Conservation (phyloP, 140 eudicot species). For the Cichorium intybus region DNA sequence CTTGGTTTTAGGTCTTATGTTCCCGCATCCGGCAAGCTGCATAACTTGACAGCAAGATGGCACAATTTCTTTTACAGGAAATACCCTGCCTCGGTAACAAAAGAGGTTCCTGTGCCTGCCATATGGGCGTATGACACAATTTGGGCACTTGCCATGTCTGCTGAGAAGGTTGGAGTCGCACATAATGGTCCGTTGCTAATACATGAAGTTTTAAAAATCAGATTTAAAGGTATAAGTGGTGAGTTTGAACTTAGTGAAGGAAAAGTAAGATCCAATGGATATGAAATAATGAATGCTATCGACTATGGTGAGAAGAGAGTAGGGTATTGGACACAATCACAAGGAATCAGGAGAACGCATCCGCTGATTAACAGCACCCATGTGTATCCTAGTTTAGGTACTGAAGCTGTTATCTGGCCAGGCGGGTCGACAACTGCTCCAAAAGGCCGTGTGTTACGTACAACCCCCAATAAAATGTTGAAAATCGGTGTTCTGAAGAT, state of each 20-base stretch:
- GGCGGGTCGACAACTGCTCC: not conserved
- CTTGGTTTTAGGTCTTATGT: slow-evolving; percentile 32
- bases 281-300: slow-evolving; percentile 41
- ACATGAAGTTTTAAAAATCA: slow-evolving; percentile 7
- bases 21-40: slow-evolving; percentile 21
- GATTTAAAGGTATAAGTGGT: slow-evolving; percentile 41
- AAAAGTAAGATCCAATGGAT: slow-evolving; percentile 21
- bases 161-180: slow-evolving; percentile 31
- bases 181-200: slow-evolving; percentile 28
- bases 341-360: slow-evolving; percentile 31
- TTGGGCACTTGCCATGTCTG: slow-evolving; percentile 43
- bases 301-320: slow-evolving; percentile 37
- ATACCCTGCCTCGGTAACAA: not conserved
- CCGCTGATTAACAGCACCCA: not conserved
- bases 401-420: not conserved
- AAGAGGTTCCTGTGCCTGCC: slow-evolving; percentile 15
- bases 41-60: slow-evolving; percentile 25
- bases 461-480: not conserved
- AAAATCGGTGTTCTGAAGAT: not conserved
- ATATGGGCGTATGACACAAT: slow-evolving; percentile 46
- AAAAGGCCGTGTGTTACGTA: not conserved
- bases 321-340: slow-evolving; percentile 47
- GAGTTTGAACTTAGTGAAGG: slow-evolving; percentile 29
- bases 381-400: slow-evolving; percentile 14
- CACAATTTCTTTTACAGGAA: not conserved